Base-by-base conservation (phyloP, 345 rosid species). In the Clarkia xantiana region DNA sequence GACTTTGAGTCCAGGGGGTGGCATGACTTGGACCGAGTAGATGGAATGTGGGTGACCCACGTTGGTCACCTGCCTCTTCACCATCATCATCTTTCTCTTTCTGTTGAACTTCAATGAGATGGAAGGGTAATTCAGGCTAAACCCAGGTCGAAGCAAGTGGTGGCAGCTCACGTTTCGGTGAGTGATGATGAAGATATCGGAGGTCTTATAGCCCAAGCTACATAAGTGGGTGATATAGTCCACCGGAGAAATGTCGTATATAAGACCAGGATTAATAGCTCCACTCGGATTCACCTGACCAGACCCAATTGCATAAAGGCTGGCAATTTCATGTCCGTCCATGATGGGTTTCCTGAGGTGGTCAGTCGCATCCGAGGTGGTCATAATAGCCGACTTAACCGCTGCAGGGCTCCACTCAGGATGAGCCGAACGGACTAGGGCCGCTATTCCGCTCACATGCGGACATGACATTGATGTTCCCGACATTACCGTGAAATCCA, bases 391-490 rank as follows among this genome's bases (percentile, higher is more conserved):
- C 9, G 97, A 90, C 61, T 73, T 86, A 19, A 86, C 76, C 0
- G 94, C 95, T 11, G 95, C 86, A 0, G 95, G 91, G 29, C 78
- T 82, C 95, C 97, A 90, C 11, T 44, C 51, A 9, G 91, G 91
- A 49, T 86, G 80, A 34, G 78, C 67, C 34, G 95, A 68, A 48
- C 64, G 86, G 68, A 90, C 54, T 20, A 90, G 67, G 47, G 94
- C 81, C 2, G 86, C 73, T 46, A 86, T 76, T 11, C 97, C 97
- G 8, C 93, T 81, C 54, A 71, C 86, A 54, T 90, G 96, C 44
- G 97, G 97, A 61, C 97, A 90, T 42, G 97, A 76, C 97, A 90
- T 90, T 65, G 97, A 90, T 53, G 97, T 90, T 19, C 97, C 96
- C 0, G 97, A 86, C 94, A 83, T 82, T 5, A 90, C 83, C 0